Percentiles rank a stretch among this genome's conserved stretches.
Conservation (phyloP, 2,329 filamentous ascomycete species). For the Aspergillus niger region DNA sequence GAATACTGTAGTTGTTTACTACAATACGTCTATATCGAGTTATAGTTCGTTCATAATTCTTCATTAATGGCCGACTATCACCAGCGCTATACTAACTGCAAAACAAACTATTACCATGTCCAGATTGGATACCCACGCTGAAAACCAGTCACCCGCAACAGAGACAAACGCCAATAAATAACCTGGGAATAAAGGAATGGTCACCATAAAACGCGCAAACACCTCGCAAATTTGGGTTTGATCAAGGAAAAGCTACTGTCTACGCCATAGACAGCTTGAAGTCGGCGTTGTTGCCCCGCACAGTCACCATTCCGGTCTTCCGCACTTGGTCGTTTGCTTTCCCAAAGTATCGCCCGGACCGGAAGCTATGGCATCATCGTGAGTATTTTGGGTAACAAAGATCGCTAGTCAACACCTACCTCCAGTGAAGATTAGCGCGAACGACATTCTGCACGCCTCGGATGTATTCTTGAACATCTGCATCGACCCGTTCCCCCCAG, state of each 20-base stretch:
- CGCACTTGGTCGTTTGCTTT: constrained; percentile 18
- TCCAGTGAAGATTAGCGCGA: constrained; percentile 29
- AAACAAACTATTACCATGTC: constrained; percentile 29
- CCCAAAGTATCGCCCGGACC: constrained; percentile 25
- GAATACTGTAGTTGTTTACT: no score
- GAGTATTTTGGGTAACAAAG: neutral
- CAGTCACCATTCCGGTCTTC: constrained; percentile 14
- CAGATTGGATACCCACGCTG: neutral
- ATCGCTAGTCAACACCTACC: constrained; percentile 14
- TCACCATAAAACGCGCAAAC: neutral
- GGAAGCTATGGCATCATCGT: constrained; percentile 17
- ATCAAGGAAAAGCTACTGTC: neutral
- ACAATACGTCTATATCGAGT: no score
- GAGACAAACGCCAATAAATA: neutral
- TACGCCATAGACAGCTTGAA: constrained; percentile 10
- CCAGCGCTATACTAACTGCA: no score
- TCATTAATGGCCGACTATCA: no score
- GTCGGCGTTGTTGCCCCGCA: constrained; percentile 11
- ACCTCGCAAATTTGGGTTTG: neutral
- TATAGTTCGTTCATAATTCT: no score
- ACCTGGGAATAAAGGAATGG: neutral
- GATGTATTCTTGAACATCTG: constrained; percentile 28
- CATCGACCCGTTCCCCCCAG: constrained; percentile 27
- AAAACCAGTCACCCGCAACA: neutral
- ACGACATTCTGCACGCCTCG: constrained; percentile 25